These are phyloP conservation scores for Coniochaeta prunicola DNA, from an alignment of 2,329 filamentous ascomycete species.

Conservation along the genomic window DNA sequence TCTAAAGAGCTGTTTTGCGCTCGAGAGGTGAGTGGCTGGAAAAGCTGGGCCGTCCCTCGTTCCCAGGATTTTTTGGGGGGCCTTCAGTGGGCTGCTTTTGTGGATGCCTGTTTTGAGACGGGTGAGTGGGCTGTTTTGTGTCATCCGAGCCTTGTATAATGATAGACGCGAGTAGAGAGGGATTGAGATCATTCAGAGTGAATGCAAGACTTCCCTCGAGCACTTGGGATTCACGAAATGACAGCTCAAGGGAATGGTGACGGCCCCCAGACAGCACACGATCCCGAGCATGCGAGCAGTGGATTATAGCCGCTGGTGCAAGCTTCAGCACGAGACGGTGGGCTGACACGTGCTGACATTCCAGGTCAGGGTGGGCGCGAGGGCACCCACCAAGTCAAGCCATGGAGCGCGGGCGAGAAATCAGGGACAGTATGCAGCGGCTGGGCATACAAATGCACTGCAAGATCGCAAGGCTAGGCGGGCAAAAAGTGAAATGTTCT, in stretches of 20 bases:
- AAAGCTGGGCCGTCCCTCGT: constrained; percentile 5
- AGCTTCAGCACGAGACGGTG: background rate
- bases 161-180: background rate
- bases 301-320: background rate
- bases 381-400: background rate
- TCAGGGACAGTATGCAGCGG: background rate
- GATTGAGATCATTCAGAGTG: background rate
- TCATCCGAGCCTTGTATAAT: background rate
- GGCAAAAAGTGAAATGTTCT: background rate
- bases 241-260: background rate
- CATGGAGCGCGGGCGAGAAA: background rate
- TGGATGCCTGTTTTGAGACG: background rate
- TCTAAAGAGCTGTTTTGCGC: constrained; percentile 14
- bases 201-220: background rate
- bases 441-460: background rate
- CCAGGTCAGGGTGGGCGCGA: background rate
- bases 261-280: background rate
- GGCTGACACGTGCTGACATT: background rate
- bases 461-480: background rate
- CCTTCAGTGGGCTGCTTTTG: background rate
- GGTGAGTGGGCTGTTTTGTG: background rate
- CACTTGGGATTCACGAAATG: background rate
- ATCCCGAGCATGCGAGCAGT: too few species aligned
- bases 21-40: constrained; percentile 21
- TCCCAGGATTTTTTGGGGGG: background rate